Base-by-base conservation (phyloP, 1,284 basidiomycete species). In the Ceraceosorus guamensis region DNA sequence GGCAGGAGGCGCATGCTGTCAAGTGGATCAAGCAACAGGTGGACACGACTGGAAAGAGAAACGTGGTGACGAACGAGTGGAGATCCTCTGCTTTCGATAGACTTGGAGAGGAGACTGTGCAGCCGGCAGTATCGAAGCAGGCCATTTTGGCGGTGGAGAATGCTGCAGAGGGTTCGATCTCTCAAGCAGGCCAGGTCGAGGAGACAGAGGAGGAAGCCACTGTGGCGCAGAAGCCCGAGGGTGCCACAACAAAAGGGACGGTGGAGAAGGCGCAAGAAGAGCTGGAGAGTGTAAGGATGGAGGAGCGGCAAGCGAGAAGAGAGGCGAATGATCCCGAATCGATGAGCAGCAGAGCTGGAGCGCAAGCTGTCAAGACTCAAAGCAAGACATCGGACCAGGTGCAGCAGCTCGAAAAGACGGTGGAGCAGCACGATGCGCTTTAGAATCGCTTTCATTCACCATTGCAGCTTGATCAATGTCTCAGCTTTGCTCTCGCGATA, bases 1-100 rank as follows among this genome's bases (percentile, higher is more conserved):
- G 39, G 34, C 52, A 61, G 48, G 56, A 61, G 14, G 50, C 56
- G 46, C 59, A 59, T 51, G 57, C 57, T n/a, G 47, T 61, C 10
- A 35, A 46, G 32, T 61, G 58, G 57, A 45, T 61, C 47, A 61
- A 61, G 33, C 49, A 55, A 30, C 56, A 58, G 48, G 52, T 54
- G 33, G 33, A 59, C 18, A 46, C 30, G 46, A 59, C 55, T 7
- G 57, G 54, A 13, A 32, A 30, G 14, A 60, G 41, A 30, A 18
- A 60, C 6, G 54, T 59, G 31, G 37, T 58, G 6, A 13, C 55
- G 16, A 53, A 59, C 51, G 32, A 58, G 48, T 59, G 57, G 57
- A 51, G 57, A 18, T 57, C 54, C 18, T 57, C 57, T 60, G 57
- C 56, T 16, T 59, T 59, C 35, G 57, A 59, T 48, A 5, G 39